These are phyloP conservation scores for Nepenthes alata DNA, from an alignment of 179 eudicot genomes.

Conservation along the genomic window DNA sequence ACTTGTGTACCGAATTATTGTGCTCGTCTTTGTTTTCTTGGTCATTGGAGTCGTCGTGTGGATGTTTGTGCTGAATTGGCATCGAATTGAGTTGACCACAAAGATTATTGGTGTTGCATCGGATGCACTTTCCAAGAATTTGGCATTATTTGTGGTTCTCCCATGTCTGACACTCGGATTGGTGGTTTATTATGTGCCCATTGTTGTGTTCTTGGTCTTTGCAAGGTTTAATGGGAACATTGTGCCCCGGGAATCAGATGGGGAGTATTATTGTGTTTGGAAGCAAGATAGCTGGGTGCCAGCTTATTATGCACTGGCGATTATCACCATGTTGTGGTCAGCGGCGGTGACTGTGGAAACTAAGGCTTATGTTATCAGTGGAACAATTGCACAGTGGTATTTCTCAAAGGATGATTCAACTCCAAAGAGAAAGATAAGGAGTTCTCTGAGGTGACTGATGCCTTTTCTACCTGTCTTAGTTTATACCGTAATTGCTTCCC, in stretches of 20 bases:
- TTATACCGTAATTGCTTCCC: neutral
- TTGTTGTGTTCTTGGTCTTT: conserved; percentile 76
- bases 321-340: conserved; percentile 88
- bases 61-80: conserved; percentile 78
- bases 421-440: conserved; percentile 53
- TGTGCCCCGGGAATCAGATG: conserved; percentile 38
- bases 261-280: conserved; percentile 65
- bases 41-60: conserved; percentile 71
- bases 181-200: conserved; percentile 59
- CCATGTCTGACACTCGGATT: conserved; percentile 60
- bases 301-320: conserved; percentile 77
- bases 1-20: conserved; percentile 55
- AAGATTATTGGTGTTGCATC: conserved; percentile 63
- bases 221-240: conserved; percentile 67
- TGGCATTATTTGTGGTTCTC: conserved; percentile 63
- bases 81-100: conserved; percentile 69
- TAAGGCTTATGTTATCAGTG: conserved; percentile 79
- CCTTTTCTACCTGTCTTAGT: neutral
- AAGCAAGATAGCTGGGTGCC: conserved; percentile 92
- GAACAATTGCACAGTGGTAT: conserved; percentile 96
- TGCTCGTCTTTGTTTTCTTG: conserved; percentile 62
- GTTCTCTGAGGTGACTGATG: conserved; percentile 54
- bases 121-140: conserved; percentile 58
- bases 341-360: conserved; percentile 61
- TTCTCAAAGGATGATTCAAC: conserved; percentile 61